Conservation (phyloP, 768 basidiomycete species). For the Hydnomerulius pinastri region DNA sequence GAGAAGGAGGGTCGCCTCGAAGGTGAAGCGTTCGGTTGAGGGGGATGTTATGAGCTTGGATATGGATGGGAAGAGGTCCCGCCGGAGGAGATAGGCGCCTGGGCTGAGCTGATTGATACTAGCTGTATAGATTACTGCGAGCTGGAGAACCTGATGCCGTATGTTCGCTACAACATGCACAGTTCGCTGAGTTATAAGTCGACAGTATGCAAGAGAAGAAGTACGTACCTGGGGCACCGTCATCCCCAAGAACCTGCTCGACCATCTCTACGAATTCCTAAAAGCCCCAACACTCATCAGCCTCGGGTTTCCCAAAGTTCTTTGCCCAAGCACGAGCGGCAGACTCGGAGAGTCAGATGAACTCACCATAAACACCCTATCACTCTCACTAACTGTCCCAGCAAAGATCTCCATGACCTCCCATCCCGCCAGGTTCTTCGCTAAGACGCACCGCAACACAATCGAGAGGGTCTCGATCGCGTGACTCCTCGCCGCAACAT, state of each 20-base stretch:
- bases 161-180: conserved; percentile 37
- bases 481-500: conserved; percentile 26
- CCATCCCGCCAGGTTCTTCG: conserved; percentile 66
- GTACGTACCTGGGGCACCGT: conserved; percentile 39
- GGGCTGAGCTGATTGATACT: conserved; percentile 65
- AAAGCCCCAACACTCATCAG: background rate
- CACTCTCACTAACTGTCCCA: conserved; percentile 58
- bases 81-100: conserved; percentile 68
- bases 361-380: conserved; percentile 55
- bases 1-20: conserved; percentile 62
- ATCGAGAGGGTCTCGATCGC: conserved; percentile 55
- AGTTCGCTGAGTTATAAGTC: conserved; percentile 2
- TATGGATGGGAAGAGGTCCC: conserved; percentile 60
- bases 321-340: too few species aligned
- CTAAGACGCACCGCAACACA: conserved; percentile 48
- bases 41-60: conserved; percentile 56
- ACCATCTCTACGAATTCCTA: conserved; percentile 55
- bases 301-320: background rate
- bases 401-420: conserved; percentile 73
- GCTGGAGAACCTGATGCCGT: conserved; percentile 56
- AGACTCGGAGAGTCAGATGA: background rate
- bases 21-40: conserved; percentile 55
- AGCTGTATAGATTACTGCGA: conserved; percentile 59
- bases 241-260: conserved; percentile 47
- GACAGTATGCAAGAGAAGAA: background rate